Evolutionary conservation across 352 stramenopile species (phyloP).

Genomic region (Phytophthora parvispora): DNA sequence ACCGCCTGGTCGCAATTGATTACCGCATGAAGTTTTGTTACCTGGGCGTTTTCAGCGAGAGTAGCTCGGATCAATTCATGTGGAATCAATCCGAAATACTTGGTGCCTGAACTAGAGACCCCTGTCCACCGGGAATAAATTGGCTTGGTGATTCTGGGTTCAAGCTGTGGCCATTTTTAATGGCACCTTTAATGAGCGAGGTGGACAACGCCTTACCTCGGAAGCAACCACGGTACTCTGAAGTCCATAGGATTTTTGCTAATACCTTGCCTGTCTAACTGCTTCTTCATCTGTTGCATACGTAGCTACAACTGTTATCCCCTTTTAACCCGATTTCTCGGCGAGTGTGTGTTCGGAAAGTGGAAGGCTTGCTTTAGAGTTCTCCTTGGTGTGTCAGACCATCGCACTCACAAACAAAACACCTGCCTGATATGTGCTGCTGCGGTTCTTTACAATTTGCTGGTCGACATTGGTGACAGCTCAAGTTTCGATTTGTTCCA

Average conservation of each 20-base stretch:
- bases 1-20: conserved; percentile 3
- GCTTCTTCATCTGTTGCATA: neutral
- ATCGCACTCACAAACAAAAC: neutral
- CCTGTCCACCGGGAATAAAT: neutral
- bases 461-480: neutral
- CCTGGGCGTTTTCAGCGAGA: neutral
- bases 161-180: conserved; percentile 11
- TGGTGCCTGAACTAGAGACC: neutral
- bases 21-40: conserved; percentile 4
- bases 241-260: no score
- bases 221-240: conserved; percentile 2
- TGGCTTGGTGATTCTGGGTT: conserved; percentile 5
- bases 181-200: conserved; percentile 4
- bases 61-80: conserved; percentile 18
- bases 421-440: neutral
- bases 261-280: no score
- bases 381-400: neutral
- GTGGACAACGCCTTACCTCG: neutral
- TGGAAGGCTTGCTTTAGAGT: neutral
- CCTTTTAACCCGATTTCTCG: neutral
- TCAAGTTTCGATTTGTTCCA: neutral
- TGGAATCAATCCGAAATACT: conserved; percentile 5
- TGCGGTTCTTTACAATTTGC: neutral
- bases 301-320: neutral
- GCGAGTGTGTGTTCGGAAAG: neutral